phyloP scores from a whole-genome alignment of 1,284 basidiomycete genomes.

The Vanrija sp. region DNA sequence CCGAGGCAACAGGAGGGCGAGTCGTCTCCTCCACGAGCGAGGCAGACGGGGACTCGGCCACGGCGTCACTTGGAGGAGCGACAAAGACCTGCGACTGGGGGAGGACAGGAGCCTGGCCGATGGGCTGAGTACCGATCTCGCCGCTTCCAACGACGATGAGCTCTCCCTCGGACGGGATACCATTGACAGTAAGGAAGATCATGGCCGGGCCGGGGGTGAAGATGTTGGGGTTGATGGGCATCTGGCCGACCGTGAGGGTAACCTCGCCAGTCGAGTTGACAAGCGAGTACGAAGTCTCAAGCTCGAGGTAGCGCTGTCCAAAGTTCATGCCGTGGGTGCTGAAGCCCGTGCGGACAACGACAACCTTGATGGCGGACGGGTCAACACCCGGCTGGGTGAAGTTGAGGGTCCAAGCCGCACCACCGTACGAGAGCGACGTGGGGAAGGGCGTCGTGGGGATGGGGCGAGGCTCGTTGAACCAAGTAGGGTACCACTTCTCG shows the following conservation, averaged over 20 bases:
- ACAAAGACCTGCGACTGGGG: slow-evolving; percentile 49
- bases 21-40: too few relatives aligned
- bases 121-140: slow-evolving; percentile 65
- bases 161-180: slow-evolving; percentile 73
- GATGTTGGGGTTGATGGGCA: slow-evolving; percentile 75
- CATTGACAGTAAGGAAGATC: slow-evolving; percentile 72
- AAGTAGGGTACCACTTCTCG: slow-evolving; percentile 48
- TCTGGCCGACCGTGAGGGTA: slow-evolving; percentile 71
- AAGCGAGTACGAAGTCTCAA: slow-evolving; percentile 74
- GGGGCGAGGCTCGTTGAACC: slow-evolving; percentile 67
- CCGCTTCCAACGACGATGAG: slow-evolving; percentile 74
- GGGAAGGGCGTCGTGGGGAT: slow-evolving; percentile 28
- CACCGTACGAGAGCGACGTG: slow-evolving; percentile 60
- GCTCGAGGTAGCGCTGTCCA: slow-evolving; percentile 57
- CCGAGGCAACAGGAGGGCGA: too few relatives aligned
- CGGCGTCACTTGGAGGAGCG: not conserved
- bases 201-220: slow-evolving; percentile 82
- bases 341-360: slow-evolving; percentile 81
- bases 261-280: slow-evolving; percentile 65
- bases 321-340: slow-evolving; percentile 83
- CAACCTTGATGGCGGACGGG: slow-evolving; percentile 60
- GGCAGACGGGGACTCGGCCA: too few relatives aligned
- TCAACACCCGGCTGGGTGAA: slow-evolving; percentile 59
- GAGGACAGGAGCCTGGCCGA: slow-evolving; percentile 53
- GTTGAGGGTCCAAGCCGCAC: slow-evolving; percentile 69